These are phyloP conservation scores for Trichocomaceae sp. DNA, from an alignment of 2,329 filamentous ascomycete species.

Conservation along the genomic window DNA sequence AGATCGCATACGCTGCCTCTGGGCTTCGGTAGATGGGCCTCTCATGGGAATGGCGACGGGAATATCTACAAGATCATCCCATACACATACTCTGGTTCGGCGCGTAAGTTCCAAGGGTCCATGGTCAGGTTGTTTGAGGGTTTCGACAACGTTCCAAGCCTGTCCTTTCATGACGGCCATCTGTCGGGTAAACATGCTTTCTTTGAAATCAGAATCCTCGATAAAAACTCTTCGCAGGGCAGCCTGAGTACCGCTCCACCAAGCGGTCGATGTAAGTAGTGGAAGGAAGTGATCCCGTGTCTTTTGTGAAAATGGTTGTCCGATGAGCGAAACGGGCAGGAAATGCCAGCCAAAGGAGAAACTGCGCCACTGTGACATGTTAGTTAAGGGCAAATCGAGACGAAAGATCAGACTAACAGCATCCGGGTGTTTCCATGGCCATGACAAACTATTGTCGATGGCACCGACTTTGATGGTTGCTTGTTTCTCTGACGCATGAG, in stretches of 20 bases:
- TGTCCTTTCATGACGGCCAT: conserved; percentile 99
- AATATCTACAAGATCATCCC: conserved; percentile 96
- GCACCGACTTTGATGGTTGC: conserved; percentile 73
- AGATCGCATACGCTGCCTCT: conserved; percentile 54
- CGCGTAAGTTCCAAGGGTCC: conserved; percentile 89
- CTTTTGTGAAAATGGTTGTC: conserved; percentile 88
- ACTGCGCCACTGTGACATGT: conserved; percentile 60
- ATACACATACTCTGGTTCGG: conserved; percentile 85
- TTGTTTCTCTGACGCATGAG: conserved; percentile 37
- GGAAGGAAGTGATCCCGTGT: conserved; percentile 95
- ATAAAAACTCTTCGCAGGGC: conserved; percentile 82
- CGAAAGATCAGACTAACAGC: conserved; percentile 45
- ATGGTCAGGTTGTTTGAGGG: conserved; percentile 84
- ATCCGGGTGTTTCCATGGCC: conserved; percentile 98
- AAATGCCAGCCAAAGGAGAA: conserved; percentile 99
- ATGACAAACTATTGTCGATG: conserved; percentile 96
- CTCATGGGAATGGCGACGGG: conserved; percentile 89
- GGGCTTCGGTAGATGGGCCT: conserved; percentile 75
- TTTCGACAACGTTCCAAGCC: conserved; percentile 98
- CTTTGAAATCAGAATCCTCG: conserved; percentile 91
- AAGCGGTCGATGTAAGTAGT: conserved; percentile 83
- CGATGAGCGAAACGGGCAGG: conserved; percentile 90
- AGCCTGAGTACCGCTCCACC: conserved; percentile 93
- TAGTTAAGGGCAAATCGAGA: conserved; percentile 25
- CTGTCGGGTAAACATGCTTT: conserved; percentile 97